These are phyloP conservation scores for Medakamo hakoo DNA, from an alignment of 139 green algal species.

Conservation along the genomic window DNA sequence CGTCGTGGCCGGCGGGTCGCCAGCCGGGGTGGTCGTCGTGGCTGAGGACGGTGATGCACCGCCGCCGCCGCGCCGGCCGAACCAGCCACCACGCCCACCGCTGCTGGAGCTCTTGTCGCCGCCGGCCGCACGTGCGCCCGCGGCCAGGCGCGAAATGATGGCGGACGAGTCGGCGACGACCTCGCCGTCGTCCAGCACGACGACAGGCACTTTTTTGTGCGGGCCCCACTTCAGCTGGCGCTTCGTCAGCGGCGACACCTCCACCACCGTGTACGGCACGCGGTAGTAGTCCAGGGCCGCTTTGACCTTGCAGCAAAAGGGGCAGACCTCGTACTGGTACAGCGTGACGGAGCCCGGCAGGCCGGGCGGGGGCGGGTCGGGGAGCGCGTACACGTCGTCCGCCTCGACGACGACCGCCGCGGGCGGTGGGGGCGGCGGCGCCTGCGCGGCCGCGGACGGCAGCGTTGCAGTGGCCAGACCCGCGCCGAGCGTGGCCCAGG, in stretches of 20 bases:
- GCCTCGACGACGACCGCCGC: not conserved
- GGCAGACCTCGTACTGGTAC: slow-evolving; percentile 95
- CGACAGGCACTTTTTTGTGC: slow-evolving; percentile 78
- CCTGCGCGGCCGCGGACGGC: not conserved
- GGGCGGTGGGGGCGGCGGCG: not conserved
- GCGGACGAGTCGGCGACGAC: slow-evolving; percentile 64
- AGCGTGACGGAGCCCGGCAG: slow-evolving; percentile 38
- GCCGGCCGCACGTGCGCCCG: slow-evolving; percentile 3
- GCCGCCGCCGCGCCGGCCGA: slow-evolving; percentile 3
- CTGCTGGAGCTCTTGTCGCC: not conserved
- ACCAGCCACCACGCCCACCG: not conserved
- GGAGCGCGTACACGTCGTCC: slow-evolving; percentile 6
- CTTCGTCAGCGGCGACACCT: slow-evolving; percentile 95
- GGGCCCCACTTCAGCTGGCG: slow-evolving; percentile 72
- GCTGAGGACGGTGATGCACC: not conserved
- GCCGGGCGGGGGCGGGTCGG: not conserved
- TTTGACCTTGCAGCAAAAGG: slow-evolving; percentile 98
- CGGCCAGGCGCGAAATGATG: slow-evolving; percentile 59
- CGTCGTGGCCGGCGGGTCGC: not conserved
- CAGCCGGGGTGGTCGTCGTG: slow-evolving; percentile 1
- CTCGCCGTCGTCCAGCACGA: slow-evolving; percentile 60
- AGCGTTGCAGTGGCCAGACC: not conserved
- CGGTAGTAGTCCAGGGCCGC: slow-evolving; percentile 87
- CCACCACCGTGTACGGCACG: slow-evolving; percentile 76
- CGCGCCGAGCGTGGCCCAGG: too few relatives aligned